phyloP scores from a whole-genome alignment of 2,329 filamentous ascomycete genomes.

The Pseudogymnoascus verrucosus region DNA sequence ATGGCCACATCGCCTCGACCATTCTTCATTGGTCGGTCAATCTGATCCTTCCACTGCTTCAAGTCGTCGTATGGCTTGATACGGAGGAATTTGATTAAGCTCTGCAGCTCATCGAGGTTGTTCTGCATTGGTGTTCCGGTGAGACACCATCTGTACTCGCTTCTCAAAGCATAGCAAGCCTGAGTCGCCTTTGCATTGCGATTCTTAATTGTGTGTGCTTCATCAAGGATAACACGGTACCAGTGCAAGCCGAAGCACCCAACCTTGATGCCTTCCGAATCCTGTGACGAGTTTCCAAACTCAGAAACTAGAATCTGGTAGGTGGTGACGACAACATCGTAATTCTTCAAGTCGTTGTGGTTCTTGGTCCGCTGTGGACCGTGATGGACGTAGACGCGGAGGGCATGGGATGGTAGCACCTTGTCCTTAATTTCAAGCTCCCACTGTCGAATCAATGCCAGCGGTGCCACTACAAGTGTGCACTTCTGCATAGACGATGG shows the following conservation, averaged over 20 bases:
- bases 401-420: conserved; percentile 57
- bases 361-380: conserved; percentile 77
- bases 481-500: conserved; percentile 62
- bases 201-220: conserved; percentile 98
- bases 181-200: conserved; percentile 92
- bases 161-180: conserved; percentile 75
- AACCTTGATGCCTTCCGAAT: conserved; percentile 55
- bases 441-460: conserved; percentile 96
- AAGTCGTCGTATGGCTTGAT: conserved; percentile 89
- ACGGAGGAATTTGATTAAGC: conserved; percentile 81
- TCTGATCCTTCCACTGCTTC: conserved; percentile 81
- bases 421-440: conserved; percentile 85
- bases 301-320: conserved; percentile 95
- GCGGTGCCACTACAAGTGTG: conserved; percentile 84
- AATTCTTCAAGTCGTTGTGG: conserved; percentile 66
- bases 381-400: conserved; percentile 86
- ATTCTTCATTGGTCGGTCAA: conserved; percentile 81
- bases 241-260: conserved; percentile 46
- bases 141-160: conserved; percentile 90
- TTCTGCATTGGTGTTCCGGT: conserved; percentile 98
- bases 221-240: conserved; percentile 92
- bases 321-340: conserved; percentile 94
- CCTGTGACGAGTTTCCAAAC: conserved; percentile 60
- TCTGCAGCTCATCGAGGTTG: conserved; percentile 92
- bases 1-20: conserved; percentile 87